phyloP scores from a whole-genome alignment of 208 protist genomes.

The Kentomonas sorsogonicus region DNA sequence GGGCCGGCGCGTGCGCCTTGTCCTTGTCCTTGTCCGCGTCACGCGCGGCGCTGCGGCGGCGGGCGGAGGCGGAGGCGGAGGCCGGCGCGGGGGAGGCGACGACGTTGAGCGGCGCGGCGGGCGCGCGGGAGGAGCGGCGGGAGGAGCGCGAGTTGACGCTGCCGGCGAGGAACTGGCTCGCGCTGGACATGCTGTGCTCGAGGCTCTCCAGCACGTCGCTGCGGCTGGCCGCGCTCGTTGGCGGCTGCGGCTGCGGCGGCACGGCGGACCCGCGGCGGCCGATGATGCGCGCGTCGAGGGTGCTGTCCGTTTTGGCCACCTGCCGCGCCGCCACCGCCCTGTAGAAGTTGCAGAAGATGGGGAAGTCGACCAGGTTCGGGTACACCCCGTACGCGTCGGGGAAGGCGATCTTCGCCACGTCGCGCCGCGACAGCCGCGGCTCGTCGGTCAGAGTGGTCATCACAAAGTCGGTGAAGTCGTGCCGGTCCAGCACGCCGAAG shows the following conservation, averaged over 20 bases:
- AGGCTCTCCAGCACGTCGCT: neutral
- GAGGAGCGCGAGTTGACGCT: neutral
- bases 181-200: no score
- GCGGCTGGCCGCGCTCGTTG: no score
- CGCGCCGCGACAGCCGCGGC: conserved; percentile 21
- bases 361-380: conserved; percentile 58
- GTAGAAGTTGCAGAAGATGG: conserved; percentile 65
- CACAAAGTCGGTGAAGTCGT: conserved; percentile 50
- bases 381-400: conserved; percentile 14
- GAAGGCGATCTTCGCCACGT: conserved; percentile 40
- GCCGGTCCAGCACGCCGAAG: conserved; percentile 48
- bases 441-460: conserved; percentile 40
- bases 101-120: conserved; percentile 10
- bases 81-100: conserved; percentile 4
- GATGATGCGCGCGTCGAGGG: conserved; percentile 17
- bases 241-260: no score
- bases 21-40: no score
- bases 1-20: no score
- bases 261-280: neutral
- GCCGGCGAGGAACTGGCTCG: no score
- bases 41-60: neutral
- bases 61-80: neutral
- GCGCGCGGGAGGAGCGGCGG: neutral
- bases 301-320: conserved; percentile 19
- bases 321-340: conserved; percentile 45